A percentile compares a stretch with the other conserved stretches of the same genome.
These are phyloP conservation scores for Ogataea thermomethanolica DNA, from an alignment of 805 yeast species.

Conservation along the genomic window DNA sequence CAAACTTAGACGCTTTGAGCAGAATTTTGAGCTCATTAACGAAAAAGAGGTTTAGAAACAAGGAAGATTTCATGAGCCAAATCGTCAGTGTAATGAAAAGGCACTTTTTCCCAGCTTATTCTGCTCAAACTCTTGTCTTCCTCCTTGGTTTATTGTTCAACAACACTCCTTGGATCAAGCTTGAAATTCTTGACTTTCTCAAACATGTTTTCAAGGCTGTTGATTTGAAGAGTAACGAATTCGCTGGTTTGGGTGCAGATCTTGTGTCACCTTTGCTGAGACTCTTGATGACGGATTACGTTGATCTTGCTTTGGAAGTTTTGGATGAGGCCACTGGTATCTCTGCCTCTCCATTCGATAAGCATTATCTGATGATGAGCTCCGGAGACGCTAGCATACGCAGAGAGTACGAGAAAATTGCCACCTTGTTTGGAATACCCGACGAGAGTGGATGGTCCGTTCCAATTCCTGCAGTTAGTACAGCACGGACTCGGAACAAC, in stretches of 20 bases:
- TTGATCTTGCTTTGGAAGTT: conserved; percentile 85
- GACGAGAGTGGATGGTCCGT: conserved; percentile 96
- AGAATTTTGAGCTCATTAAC: conserved; percentile 74
- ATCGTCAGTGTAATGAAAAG: conserved; percentile 65
- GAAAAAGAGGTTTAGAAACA: conserved; percentile 80
- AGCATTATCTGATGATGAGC: conserved; percentile 87
- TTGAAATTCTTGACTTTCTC: conserved; percentile 74
- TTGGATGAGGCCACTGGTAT: conserved; percentile 79
- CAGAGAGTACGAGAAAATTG: conserved; percentile 79
- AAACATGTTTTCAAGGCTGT: conserved; percentile 72
- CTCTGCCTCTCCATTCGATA: conserved; percentile 88
- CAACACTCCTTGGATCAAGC: conserved; percentile 70
- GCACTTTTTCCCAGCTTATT: conserved; percentile 67
- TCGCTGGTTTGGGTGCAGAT: conserved; percentile 91
- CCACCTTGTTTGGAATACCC: conserved; percentile 91
- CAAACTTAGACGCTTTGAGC: conserved; percentile 53
- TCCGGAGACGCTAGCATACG: conserved; percentile 76
- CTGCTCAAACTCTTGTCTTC: conserved; percentile 71
- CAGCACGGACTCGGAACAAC: conserved; percentile 84
- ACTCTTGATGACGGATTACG: conserved; percentile 75
- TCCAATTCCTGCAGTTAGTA: conserved; percentile 90
- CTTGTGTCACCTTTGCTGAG: conserved; percentile 85
- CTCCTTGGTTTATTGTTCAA: conserved; percentile 78
- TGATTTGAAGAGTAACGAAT: conserved; percentile 73
- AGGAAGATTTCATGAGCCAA: conserved; percentile 83